Evolutionary conservation across 2,329 filamentous ascomycete genomes (phyloP), one percentile per base, ranked within the genome.

Genomic region (Hirsutella minnesotensis): DNA sequence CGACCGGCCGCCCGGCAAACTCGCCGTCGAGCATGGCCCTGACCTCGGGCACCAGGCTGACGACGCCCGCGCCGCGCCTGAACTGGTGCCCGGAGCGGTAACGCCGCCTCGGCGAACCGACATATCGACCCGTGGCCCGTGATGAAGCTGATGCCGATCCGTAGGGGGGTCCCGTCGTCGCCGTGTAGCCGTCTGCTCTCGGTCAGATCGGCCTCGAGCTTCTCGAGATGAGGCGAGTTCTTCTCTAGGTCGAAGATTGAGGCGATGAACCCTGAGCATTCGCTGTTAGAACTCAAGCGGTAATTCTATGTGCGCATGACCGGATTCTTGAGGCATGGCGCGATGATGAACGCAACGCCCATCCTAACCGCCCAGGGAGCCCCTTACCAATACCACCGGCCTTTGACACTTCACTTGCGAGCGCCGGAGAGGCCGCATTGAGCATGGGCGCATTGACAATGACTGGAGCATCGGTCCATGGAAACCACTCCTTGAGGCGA

Each of bases 61-160:
- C 56, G 2, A 82, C 59, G 5, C 77, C 68, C 3, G 72, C 69
- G 3, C 73, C 75, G 19, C 61, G 58, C 1, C 65, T 64, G 37
- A 75, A 71, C 47, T 79, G 77, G 53, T 83, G 79, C 0, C 79
- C 79, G 8, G 12, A 81, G 49, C 1, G 71, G 69, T 2, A 77
- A 55, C 2, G 66, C 63, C n/a, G 64, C 68, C 43, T 57, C 46
- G 21, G 51, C 46, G 49, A 74, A 73, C 40, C 59, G 49, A 1
- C 45, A n/a, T 2, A 63, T 51, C 20, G 63, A 63, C 19, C 61
- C 56, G 41, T 70, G 59, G 44, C 75, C 76, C 38, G 77, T 72
- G 42, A 83, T 68, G 58, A 84, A 79, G 46, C 59, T 52, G 8
- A 54, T 50, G 43, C 79, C 81, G 3, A 82, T 64, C 45, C 72